Conservation (phyloP, 139 green algal genomes). For the Tetradesmus lagerheimii region DNA sequence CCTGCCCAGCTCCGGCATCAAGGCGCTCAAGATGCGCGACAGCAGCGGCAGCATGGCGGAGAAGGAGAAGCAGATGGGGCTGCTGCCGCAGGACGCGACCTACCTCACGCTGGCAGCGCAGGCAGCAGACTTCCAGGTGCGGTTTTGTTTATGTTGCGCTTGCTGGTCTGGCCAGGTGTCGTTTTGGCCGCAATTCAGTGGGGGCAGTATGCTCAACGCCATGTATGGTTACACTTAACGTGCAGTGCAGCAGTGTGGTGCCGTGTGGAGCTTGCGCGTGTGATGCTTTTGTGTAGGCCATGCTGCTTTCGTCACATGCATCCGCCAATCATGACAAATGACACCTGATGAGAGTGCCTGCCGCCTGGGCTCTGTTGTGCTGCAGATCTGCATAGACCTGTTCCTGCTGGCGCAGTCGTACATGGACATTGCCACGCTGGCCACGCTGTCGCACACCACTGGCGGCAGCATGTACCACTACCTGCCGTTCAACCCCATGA, state of each 20-base stretch:
- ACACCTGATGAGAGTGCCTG: neutral
- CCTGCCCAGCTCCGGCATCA: slow-evolving; percentile 73
- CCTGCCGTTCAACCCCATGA: slow-evolving; percentile 69
- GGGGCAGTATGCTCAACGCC: too few species aligned
- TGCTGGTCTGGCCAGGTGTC: neutral
- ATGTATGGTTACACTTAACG: too few species aligned
- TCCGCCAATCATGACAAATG: too few species aligned
- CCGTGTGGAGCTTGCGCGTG: too few species aligned
- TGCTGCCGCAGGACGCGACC: slow-evolving; percentile 76
- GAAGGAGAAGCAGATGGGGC: slow-evolving; percentile 69
- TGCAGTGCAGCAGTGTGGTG: too few species aligned
- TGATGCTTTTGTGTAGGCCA: too few species aligned
- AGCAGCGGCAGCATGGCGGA: slow-evolving; percentile 48
- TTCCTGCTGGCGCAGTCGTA: slow-evolving; percentile 77
- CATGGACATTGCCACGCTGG: slow-evolving; percentile 81
- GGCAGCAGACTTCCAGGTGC: slow-evolving; percentile 81
- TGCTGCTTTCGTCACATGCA: too few species aligned
- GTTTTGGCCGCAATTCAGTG: too few species aligned
- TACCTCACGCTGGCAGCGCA: slow-evolving; percentile 67
- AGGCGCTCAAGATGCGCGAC: slow-evolving; percentile 71
- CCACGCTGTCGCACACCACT: slow-evolving; percentile 69
- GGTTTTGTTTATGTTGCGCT: too few species aligned
- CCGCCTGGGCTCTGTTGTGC: neutral
- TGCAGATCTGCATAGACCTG: slow-evolving; percentile 83
- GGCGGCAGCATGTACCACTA: slow-evolving; percentile 87